These are phyloP conservation scores for Xylariaceae sp. DNA, from an alignment of 2,329 filamentous ascomycete species.

Conservation along the genomic window DNA sequence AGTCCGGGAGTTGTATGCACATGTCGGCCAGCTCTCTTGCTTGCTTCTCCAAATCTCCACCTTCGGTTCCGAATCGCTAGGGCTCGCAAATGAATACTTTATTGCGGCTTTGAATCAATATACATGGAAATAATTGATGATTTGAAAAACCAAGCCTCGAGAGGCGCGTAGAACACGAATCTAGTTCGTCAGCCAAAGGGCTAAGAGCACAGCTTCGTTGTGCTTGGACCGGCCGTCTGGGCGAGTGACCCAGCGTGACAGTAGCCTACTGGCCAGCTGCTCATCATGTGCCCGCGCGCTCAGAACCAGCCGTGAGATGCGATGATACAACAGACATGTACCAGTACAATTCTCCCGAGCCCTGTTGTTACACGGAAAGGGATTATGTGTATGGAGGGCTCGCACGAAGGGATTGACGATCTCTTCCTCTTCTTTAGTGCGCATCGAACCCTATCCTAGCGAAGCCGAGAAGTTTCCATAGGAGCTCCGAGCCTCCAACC, in stretches of 20 bases:
- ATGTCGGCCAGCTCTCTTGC: too few species aligned
- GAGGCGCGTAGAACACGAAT: neutral
- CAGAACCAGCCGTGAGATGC: conserved; percentile 6
- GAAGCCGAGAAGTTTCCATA: neutral
- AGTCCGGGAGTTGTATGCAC: conserved; percentile 11
- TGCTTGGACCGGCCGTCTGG: neutral
- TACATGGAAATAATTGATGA: neutral
- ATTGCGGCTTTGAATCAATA: too few species aligned
- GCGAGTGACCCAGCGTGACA: conserved; percentile 1
- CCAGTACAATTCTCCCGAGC: conserved; percentile 3
- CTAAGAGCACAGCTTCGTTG: conserved; percentile 3
- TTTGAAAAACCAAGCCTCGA: neutral
- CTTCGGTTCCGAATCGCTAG: conserved; percentile 9
- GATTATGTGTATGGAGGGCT: too few species aligned
- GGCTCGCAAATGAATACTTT: neutral
- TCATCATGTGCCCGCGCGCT: conserved; percentile 7
- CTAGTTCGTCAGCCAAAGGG: conserved; percentile 3
- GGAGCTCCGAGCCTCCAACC: conserved; percentile 15
- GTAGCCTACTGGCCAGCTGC: neutral
- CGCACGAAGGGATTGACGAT: conserved; percentile 10
- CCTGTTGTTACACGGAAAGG: too few species aligned
- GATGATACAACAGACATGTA: conserved; percentile 6
- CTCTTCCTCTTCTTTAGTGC: too few species aligned
- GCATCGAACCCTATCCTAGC: conserved; percentile 2
- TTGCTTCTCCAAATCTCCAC: neutral